Conservation (phyloP, 176 grass and related monocot species). For the Oryza australiensis region DNA sequence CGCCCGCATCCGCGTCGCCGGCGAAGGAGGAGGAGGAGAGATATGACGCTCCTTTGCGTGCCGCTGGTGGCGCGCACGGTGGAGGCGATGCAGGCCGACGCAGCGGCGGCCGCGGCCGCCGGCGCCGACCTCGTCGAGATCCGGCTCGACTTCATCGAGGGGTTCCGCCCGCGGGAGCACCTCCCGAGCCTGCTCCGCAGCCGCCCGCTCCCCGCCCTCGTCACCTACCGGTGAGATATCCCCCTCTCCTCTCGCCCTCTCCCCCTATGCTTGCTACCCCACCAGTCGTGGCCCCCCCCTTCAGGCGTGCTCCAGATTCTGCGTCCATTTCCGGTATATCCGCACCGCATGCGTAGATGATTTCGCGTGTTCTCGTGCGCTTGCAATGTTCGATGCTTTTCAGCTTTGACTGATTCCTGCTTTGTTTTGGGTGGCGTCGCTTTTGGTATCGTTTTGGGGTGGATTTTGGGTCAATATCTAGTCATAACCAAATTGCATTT, state of each 20-base stretch:
- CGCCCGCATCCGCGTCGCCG: conserved; percentile 22
- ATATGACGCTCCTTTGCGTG: conserved; percentile 88
- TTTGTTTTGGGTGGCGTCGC: neutral
- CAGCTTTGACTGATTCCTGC: neutral
- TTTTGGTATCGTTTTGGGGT: neutral
- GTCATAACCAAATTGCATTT: neutral
- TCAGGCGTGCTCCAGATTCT: neutral
- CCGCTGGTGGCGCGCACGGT: conserved; percentile 81
- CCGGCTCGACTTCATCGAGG: conserved; percentile 73
- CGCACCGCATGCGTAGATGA: neutral
- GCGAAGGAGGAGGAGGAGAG: neutral
- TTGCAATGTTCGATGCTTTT: neutral
- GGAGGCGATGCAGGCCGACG: conserved; percentile 76
- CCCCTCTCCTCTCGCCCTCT: neutral
- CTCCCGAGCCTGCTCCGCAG: conserved; percentile 58
- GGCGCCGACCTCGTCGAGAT: conserved; percentile 89
- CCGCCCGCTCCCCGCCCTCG: conserved; percentile 66
- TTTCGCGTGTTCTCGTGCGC: neutral
- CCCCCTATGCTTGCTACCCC: neutral
- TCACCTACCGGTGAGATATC: conserved; percentile 73
- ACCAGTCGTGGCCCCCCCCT: too few species aligned
- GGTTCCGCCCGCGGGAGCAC: conserved; percentile 60
- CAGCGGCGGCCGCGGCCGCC: conserved; percentile 50
- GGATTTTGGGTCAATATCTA: neutral
- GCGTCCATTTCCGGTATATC: neutral